Base-by-base conservation (phyloP, 805 yeast genomes). In the Debaryomyces tyrocola region DNA sequence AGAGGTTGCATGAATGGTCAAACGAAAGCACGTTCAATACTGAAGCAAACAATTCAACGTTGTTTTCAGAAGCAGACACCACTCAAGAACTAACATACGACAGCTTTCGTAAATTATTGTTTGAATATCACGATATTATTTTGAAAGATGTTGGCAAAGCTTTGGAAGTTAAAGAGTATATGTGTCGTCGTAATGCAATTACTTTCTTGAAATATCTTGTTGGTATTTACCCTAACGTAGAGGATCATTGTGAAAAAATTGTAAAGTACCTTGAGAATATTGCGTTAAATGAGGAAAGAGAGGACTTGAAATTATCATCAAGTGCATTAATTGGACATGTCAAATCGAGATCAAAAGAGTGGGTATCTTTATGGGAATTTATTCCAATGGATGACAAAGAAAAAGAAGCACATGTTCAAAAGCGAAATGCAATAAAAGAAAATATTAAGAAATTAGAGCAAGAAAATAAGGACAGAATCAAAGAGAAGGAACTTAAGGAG, bases 151-250 rank as follows among this genome's bases (percentile, higher is more conserved):
- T 83, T 8, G 52, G 62, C 8, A 52, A 60, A 1, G 70, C 83
- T 4, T 64, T 85, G 37, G 57, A 61, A 15, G 75, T 79, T 6
- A 62, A 68, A 3, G 85, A 85, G 45, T 91, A 90, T 61, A 85
- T 87, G 81, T 83, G 87, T 2, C 77, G 94, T 43, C 79, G 90
- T 45, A 91, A 90, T 64, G 80, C 89, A 3, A 87, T 90, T 48
- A 85, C 87, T 1, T 80, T 89, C 55, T 69, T 90, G 70, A 88
- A 85, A 59, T 82, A 82, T 53, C 64, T 85, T 37, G 66, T 84
- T 15, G 75, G 77, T 2, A 74, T 78, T 12, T 90, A 81, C 59
- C 96, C 97, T 0, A 68, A 75, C 9, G 78, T 87, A 11, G 83
- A 82, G 43, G 82, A 77, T 24, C 91, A 87, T 46, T 84, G 90